phyloP scores from a whole-genome alignment of 257 asterid genomes.

The Anisodus tanguticus region DNA sequence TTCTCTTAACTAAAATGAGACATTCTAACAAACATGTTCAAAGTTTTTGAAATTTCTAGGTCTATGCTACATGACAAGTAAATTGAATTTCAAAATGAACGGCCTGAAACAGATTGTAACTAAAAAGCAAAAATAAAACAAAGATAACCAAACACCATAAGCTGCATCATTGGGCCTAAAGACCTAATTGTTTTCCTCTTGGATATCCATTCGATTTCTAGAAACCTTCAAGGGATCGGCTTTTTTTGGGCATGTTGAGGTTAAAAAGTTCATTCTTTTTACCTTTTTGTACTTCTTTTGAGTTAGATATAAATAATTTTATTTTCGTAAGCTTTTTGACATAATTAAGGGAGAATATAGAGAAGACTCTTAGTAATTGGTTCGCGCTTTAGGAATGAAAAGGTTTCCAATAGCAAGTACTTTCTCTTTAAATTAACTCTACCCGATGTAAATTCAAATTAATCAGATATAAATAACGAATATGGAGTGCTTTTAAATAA shows the following conservation, averaged over 20 bases:
- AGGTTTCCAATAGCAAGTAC: background rate
- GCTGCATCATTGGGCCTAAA: background rate
- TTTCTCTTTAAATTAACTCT: background rate
- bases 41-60: background rate
- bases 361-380: background rate
- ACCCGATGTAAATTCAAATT: background rate
- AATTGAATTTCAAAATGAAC: background rate
- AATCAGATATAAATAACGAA: background rate
- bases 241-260: no score
- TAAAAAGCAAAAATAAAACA: background rate
- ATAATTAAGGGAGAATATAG: background rate
- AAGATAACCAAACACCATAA: background rate
- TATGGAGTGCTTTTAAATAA: background rate
- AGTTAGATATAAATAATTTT: background rate
- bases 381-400: background rate
- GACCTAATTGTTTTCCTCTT: background rate
- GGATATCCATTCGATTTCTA: background rate
- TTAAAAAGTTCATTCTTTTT: background rate
- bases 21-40: background rate
- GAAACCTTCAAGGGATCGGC: background rate
- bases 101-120: background rate
- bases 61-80: background rate
- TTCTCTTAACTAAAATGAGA: background rate
- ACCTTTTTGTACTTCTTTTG: background rate
- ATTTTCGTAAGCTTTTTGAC: background rate